These are phyloP conservation scores for Epichloe gansuensis DNA, from an alignment of 2,329 filamentous ascomycete species.

Conservation along the genomic window DNA sequence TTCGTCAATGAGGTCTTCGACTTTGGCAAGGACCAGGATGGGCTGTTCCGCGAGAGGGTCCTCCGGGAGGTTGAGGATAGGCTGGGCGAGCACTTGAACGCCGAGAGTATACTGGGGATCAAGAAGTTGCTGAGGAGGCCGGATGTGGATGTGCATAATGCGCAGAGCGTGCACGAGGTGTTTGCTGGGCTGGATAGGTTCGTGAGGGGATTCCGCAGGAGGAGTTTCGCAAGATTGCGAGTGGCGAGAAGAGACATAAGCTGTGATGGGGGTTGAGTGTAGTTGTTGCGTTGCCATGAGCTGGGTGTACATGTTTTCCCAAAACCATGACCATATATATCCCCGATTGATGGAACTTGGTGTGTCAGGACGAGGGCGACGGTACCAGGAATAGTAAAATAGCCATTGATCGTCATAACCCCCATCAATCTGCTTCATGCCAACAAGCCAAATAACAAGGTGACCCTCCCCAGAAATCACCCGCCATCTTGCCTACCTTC, in stretches of 20 bases:
- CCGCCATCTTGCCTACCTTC: conserved; percentile 49
- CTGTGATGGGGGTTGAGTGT: conserved; percentile 36
- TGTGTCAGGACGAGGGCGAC: no score
- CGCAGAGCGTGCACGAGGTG: conserved; percentile 71
- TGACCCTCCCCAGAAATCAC: conserved; percentile 76
- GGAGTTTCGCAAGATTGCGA: conserved; percentile 77
- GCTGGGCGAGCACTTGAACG: conserved; percentile 67
- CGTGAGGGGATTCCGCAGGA: conserved; percentile 65
- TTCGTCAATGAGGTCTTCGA: conserved; percentile 79
- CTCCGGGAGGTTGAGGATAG: conserved; percentile 69
- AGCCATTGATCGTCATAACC: neutral
- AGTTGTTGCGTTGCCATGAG: no score
- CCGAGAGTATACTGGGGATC: conserved; percentile 68
- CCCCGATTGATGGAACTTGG: no score
- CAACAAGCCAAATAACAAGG: conserved; percentile 69
- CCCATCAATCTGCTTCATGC: conserved; percentile 20
- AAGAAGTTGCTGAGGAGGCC: conserved; percentile 72
- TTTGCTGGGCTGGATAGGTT: conserved; percentile 79
- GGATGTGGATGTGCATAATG: conserved; percentile 60
- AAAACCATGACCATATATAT: no score
- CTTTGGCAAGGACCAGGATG: conserved; percentile 47
- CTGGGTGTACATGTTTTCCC: no score
- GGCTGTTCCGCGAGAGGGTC: conserved; percentile 59
- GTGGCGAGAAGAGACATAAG: conserved; percentile 89
- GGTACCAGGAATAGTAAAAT: no score